These are phyloP conservation scores for Arctium lappa DNA, from an alignment of 129 eudicot species.

Conservation along the genomic window DNA sequence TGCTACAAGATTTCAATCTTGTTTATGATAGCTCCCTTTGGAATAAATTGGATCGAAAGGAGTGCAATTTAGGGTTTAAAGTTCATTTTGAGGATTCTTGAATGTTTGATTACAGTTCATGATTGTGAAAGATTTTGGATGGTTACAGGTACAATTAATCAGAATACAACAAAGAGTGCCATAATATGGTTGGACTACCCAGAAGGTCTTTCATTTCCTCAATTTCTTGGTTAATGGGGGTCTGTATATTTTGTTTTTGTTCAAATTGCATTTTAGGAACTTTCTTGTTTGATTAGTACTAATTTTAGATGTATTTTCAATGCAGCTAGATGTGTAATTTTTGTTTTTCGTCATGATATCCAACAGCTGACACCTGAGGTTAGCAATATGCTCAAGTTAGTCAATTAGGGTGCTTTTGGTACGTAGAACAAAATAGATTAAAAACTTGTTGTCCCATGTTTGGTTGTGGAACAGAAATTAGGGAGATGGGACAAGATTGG, in stretches of 20 bases:
- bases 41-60: background rate
- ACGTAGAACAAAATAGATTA: background rate
- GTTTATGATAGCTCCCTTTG: background rate
- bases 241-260: constrained; percentile 32
- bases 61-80: background rate
- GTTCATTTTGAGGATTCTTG: background rate
- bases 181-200: constrained; percentile 98
- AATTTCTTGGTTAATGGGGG: constrained; percentile 93
- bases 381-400: background rate
- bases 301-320: constrained; percentile 5
- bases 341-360: constrained; percentile 68
- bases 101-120: background rate
- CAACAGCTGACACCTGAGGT: constrained; percentile 78
- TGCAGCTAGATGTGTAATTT: constrained; percentile 71
- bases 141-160: constrained; percentile 65
- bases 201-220: constrained; percentile 92
- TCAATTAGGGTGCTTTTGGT: background rate
- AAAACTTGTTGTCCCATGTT: background rate
- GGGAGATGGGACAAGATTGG: background rate
- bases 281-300: background rate
- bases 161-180: constrained; percentile 90
- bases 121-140: constrained; percentile 6
- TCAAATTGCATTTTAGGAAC: constrained; percentile 5
- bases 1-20: background rate
- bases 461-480: background rate